Evolutionary conservation across 768 basidiomycete species (phyloP).

Genomic region (Lactarius tabidus): DNA sequence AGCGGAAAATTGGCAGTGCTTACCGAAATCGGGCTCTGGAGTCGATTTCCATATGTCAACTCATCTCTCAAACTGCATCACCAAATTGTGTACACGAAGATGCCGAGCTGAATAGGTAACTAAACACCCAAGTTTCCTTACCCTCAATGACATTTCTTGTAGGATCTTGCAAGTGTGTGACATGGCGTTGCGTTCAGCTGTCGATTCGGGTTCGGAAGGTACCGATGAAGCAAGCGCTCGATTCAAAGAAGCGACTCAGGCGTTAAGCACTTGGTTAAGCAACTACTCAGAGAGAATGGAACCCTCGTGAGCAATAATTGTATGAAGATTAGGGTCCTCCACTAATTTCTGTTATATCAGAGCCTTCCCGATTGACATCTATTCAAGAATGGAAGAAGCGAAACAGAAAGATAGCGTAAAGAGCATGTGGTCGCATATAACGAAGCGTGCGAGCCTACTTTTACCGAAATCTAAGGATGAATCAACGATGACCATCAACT

Average conservation of each 20-base stretch:
- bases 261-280: background rate
- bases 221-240: background rate
- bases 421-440: background rate
- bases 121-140: background rate
- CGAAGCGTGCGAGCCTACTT: background rate
- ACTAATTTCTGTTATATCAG: background rate
- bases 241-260: background rate
- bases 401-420: background rate
- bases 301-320: background rate
- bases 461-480: background rate
- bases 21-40: background rate
- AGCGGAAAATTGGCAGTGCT: background rate
- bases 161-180: background rate
- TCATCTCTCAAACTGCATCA: background rate
- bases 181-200: background rate
- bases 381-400: background rate
- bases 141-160: background rate
- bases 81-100: background rate
- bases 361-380: background rate
- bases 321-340: background rate
- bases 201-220: background rate
- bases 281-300: background rate
- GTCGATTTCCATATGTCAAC: background rate
- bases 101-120: background rate
- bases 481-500: background rate